Evolutionary conservation across 2,329 filamentous ascomycete species (phyloP).

Genomic region (Stachybotrys chlorohalonatus): DNA sequence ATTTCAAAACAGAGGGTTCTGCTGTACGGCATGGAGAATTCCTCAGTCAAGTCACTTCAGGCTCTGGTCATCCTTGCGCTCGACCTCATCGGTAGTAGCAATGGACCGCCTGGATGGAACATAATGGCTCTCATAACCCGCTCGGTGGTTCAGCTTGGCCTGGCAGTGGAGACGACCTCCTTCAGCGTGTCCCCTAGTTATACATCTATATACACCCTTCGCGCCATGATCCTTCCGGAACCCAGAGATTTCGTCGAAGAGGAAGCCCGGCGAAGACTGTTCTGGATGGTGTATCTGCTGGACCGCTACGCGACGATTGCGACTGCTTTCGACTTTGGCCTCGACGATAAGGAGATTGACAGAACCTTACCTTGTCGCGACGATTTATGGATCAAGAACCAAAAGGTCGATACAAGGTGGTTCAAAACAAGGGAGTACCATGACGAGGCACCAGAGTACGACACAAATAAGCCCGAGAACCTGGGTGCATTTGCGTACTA

Average conservation of each 20-base stretch:
- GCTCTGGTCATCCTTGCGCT: constrained; percentile 80
- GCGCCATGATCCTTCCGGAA: constrained; percentile 77
- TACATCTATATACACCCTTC: constrained; percentile 79
- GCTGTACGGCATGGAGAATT: constrained; percentile 81
- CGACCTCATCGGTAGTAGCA: constrained; percentile 77
- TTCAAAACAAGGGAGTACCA: constrained; percentile 49
- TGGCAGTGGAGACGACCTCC: constrained; percentile 76
- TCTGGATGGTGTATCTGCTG: constrained; percentile 91
- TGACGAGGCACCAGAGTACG: constrained; percentile 44
- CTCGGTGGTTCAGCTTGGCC: constrained; percentile 77
- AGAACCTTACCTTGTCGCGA: constrained; percentile 79
- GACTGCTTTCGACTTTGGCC: constrained; percentile 83
- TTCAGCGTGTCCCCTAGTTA: constrained; percentile 69
- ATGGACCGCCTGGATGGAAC: constrained; percentile 89
- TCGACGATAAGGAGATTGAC: constrained; percentile 86
- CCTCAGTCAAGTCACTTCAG: constrained; percentile 79
- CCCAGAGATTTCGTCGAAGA: constrained; percentile 83
- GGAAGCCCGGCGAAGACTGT: constrained; percentile 72
- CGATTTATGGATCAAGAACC: constrained; percentile 75
- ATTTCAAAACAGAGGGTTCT: constrained; percentile 79
- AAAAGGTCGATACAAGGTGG: constrained; percentile 76
- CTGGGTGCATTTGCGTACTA: constrained; percentile 84
- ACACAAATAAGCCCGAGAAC: constrained; percentile 65
- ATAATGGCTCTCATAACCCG: constrained; percentile 81
- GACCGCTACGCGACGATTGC: constrained; percentile 86